Conservation (phyloP, 352 stramenopile genomes). For the Globisporangium echinulatum region DNA sequence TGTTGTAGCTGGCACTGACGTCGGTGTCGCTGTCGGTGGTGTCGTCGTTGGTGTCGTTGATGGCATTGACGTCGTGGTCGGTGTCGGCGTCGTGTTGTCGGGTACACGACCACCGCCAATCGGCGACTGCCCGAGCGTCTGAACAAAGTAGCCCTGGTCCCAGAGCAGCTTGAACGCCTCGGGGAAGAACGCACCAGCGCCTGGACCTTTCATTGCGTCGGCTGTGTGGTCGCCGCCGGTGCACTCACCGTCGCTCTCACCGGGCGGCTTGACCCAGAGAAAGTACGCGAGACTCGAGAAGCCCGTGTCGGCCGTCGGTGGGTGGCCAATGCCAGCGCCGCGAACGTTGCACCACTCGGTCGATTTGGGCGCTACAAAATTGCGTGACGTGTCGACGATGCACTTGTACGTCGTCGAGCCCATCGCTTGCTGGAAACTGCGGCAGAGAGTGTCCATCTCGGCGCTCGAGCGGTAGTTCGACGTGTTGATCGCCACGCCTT, state of each 20-base stretch:
- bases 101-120: constrained; percentile 20
- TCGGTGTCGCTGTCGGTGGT: no score
- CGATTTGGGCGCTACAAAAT: constrained; percentile 30
- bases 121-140: constrained; percentile 19
- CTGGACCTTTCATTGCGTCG: constrained; percentile 45
- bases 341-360: constrained; percentile 64
- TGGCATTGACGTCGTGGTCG: background rate
- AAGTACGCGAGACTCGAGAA: constrained; percentile 57
- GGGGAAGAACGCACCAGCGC: constrained; percentile 47
- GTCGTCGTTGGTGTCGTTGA: no score
- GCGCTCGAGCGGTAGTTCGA: constrained; percentile 61
- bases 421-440: constrained; percentile 45
- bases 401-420: constrained; percentile 39
- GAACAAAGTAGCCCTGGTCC: constrained; percentile 62
- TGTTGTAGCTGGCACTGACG: no score
- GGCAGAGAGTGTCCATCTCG: constrained; percentile 42
- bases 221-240: constrained; percentile 15
- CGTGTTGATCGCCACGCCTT: constrained; percentile 64
- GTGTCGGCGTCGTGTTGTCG: background rate
- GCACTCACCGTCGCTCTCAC: constrained; percentile 60
- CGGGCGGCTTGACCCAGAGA: constrained; percentile 65
- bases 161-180: constrained; percentile 44
- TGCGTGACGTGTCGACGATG: constrained; percentile 61
- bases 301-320: constrained; percentile 38
- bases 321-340: constrained; percentile 33